Conservation (phyloP, 176 grass and related monocot genomes). For the Carex scoparia region DNA sequence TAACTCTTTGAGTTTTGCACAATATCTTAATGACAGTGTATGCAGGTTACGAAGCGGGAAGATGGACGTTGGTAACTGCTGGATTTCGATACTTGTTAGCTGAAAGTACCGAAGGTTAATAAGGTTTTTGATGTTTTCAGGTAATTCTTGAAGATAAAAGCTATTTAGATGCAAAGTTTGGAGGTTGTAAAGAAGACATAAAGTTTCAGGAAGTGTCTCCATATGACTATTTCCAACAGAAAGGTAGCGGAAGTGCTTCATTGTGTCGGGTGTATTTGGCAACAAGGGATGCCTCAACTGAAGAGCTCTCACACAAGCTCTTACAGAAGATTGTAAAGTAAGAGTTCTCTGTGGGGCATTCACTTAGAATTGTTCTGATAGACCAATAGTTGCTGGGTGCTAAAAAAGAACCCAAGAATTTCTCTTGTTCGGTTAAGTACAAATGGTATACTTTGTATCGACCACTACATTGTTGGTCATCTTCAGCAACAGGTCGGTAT, state of each 20-base stretch:
- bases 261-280: background rate
- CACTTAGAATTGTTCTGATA: background rate
- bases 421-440: no score
- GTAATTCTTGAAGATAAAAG: background rate
- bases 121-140: background rate
- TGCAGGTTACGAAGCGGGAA: background rate
- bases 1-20: background rate
- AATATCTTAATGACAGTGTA: background rate
- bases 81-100: background rate
- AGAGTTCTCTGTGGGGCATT: background rate
- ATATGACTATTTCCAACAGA: background rate
- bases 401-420: background rate
- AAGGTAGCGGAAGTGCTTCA: conserved; percentile 15
- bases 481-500: no score
- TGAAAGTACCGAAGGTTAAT: conserved; percentile 3
- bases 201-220: background rate
- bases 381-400: background rate
- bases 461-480: background rate
- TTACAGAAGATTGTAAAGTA: background rate
- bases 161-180: background rate
- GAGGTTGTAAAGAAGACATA: background rate
- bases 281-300: background rate
- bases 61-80: conserved; percentile 2
- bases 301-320: background rate
- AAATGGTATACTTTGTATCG: background rate